Conservation (phyloP, 495 filamentous ascomycete species). For the Xylaria castorea region DNA sequence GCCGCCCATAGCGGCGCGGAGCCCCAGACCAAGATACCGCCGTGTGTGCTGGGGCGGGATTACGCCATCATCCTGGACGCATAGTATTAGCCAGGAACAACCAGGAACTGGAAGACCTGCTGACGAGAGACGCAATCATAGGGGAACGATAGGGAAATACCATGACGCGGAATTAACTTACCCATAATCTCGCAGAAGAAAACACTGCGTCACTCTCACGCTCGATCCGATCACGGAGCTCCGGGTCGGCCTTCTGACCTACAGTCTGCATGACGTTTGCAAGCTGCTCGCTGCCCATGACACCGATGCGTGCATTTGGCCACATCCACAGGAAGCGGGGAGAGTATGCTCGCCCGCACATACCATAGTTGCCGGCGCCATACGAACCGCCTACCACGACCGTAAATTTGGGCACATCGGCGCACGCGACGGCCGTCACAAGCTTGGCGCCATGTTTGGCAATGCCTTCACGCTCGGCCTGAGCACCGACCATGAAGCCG, state of each 20-base stretch:
- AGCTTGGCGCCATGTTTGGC: constrained; percentile 98
- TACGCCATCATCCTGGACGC: constrained; percentile 78
- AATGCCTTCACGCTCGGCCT: constrained; percentile 93
- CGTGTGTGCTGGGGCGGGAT: constrained; percentile 91
- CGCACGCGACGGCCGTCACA: constrained; percentile 93
- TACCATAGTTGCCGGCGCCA: constrained; percentile 73
- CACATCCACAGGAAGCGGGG: constrained; percentile 96
- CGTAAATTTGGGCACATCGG: constrained; percentile 96
- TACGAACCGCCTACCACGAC: constrained; percentile 93
- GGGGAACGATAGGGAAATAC: not conserved
- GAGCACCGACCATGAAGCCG: constrained; percentile 96
- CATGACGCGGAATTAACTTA: constrained; percentile 40
- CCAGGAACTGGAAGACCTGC: not conserved
- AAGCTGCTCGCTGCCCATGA: constrained; percentile 96
- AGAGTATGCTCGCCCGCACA: constrained; percentile 91
- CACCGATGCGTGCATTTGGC: constrained; percentile 93
- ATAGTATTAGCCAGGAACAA: constrained; percentile 36
- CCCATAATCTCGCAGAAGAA: constrained; percentile 89
- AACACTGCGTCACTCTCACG: constrained; percentile 88
- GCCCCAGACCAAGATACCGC: constrained; percentile 78
- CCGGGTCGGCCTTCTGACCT: constrained; percentile 80
- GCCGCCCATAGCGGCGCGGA: constrained; percentile 79
- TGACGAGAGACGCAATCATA: not conserved
- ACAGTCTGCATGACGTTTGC: constrained; percentile 94
- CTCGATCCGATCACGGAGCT: constrained; percentile 84